These are phyloP conservation scores for Actinomucor elegans DNA, from an alignment of 371 early-diverging fungal species.

Conservation along the genomic window DNA sequence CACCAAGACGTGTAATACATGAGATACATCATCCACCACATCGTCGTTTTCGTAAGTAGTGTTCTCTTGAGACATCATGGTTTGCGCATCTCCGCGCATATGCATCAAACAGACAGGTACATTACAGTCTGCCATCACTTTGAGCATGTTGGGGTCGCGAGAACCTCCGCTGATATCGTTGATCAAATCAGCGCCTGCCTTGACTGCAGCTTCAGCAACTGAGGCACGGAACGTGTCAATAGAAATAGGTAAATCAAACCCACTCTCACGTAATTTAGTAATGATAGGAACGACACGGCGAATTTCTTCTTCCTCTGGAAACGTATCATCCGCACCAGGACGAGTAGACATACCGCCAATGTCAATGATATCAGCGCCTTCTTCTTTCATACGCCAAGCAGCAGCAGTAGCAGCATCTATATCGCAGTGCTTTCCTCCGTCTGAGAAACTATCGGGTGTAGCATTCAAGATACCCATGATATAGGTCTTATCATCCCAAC, in stretches of 20 bases:
- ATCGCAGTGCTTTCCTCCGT: constrained; percentile 78
- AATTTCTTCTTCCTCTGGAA: constrained; percentile 80
- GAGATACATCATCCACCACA: constrained; percentile 73
- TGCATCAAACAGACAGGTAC: constrained; percentile 96
- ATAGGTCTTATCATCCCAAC: constrained; percentile 68
- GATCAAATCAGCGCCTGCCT: constrained; percentile 85
- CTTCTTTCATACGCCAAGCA: constrained; percentile 69
- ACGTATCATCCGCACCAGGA: constrained; percentile 78
- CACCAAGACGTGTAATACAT: constrained; percentile 67
- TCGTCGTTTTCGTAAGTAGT: constrained; percentile 68
- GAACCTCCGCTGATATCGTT: constrained; percentile 95
- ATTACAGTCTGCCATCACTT: constrained; percentile 71
- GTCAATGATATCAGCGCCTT: constrained; percentile 93
- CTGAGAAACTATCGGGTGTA: constrained; percentile 97
- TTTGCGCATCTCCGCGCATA: constrained; percentile 91
- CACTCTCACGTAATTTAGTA: constrained; percentile 64
- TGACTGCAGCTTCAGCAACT: constrained; percentile 79
- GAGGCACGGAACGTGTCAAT: constrained; percentile 89
- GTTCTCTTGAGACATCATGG: constrained; percentile 79
- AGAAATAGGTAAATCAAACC: constrained; percentile 77
- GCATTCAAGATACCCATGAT: constrained; percentile 97
- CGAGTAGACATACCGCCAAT: constrained; percentile 96
- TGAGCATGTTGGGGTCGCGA: constrained; percentile 80
- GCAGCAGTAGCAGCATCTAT: constrained; percentile 70
- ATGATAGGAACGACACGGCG: constrained; percentile 90